Base-by-base conservation (phyloP, 148 eudicot genomes). In the Cornus florida region DNA sequence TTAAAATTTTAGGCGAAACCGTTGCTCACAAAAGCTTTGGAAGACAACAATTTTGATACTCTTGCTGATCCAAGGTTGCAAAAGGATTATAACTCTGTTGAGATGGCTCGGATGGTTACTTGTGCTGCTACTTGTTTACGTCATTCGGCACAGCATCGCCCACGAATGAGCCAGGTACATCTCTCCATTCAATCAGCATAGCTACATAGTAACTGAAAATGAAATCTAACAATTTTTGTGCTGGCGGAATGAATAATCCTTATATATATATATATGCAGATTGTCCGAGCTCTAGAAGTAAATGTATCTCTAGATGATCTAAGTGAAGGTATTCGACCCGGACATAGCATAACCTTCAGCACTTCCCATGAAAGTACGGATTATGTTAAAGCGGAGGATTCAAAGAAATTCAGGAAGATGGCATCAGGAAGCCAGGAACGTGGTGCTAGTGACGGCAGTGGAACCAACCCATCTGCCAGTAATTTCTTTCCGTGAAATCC, bases 221-320 rank as follows among this genome's bases (percentile, higher is more conserved):
- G 38, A 35, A 35, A 35, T 35, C 38, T 0, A 16, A 28, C 0
- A 28, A 28, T 28, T 28, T 28, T 28, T 28, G 28, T 28, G 28
- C 28, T 28, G 28, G 28, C 28, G 6, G 1, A 28, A 28, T 28
- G 28, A 28, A 28, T 28, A 28, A 28, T 28, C 28, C 28, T 28
- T 12, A 28, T 38, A 28, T 6, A 13, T 31, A 0, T 22, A 19
- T 19, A 67, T 68, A 13, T 88, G 78, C 90, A 94, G 98, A 83
- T 94, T 73, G 89, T 90, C 73, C 83, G 84, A 84, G 98, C 92
- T 22, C 75, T 94, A 65, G 97, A 94, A 86, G 98, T 97, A 72
- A 91, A 86, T 79, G 77, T 94, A 65, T 75, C 91, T 19, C 81
- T 87, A 5, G 89, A 90, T 57, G 97, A 88, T 22, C 83, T 94